Conservation (phyloP, 257 asterid species). For the Cynanchum wilfordii region DNA sequence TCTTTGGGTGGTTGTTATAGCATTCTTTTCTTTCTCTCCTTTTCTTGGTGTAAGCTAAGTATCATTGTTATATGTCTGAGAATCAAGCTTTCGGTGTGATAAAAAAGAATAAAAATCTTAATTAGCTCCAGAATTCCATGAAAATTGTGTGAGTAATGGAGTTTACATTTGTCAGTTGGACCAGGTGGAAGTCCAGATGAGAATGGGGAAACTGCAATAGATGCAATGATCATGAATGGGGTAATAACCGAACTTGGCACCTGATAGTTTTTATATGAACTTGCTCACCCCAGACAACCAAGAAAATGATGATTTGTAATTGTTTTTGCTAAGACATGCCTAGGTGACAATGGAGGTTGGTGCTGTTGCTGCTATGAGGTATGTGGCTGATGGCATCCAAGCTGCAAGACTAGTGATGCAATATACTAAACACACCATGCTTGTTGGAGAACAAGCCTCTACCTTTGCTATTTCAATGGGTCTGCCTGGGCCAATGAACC, state of each 20-base stretch:
- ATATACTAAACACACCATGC: conserved; percentile 83
- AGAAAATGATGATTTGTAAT: conserved; percentile 12
- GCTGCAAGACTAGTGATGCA: conserved; percentile 87
- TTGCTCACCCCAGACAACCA: conserved; percentile 11
- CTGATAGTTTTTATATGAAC: conserved; percentile 1
- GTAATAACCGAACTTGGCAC: conserved; percentile 32
- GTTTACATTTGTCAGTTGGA: conserved; percentile 58
- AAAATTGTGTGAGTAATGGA: conserved; percentile 3
- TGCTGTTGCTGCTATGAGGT: conserved; percentile 95
- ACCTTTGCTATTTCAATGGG: conserved; percentile 91
- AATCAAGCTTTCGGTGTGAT: neutral
- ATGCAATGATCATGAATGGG: conserved; percentile 98
- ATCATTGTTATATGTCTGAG: neutral
- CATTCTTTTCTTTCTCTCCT: neutral
- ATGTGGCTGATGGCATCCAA: conserved; percentile 74
- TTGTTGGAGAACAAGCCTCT: conserved; percentile 93
- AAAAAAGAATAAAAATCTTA: neutral
- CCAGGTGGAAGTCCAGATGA: conserved; percentile 99
- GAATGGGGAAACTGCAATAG: conserved; percentile 91
- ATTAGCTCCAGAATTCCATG: neutral
- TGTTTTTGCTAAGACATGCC: conserved; percentile 50
- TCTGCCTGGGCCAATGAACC: conserved; percentile 81
- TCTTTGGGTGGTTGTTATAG: neutral
- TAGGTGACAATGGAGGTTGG: conserved; percentile 99
- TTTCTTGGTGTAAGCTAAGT: neutral